Percentiles rank a stretch among this genome's conserved stretches.
Conservation (phyloP, 768 basidiomycete species). For the Suillus subluteus region DNA sequence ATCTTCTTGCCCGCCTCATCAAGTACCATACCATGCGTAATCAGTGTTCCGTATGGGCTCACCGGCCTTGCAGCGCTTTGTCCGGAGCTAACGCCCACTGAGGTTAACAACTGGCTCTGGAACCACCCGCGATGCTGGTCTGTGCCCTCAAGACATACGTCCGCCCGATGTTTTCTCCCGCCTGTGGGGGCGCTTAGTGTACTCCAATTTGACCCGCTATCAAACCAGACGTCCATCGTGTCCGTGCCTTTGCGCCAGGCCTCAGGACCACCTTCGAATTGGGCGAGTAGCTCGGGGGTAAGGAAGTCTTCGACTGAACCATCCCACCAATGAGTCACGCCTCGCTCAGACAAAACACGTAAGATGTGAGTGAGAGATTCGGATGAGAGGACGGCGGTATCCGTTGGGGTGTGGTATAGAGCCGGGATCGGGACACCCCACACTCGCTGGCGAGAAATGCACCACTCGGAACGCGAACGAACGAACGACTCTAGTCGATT, state of each 20-base stretch:
- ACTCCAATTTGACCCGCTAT: constrained; percentile 95
- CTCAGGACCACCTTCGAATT: constrained; percentile 42
- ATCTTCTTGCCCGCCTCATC: constrained; percentile 90
- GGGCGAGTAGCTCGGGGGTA: constrained; percentile 55
- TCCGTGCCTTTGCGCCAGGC: constrained; percentile 83
- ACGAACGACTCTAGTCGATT: constrained; percentile 90
- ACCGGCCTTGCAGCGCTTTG: constrained; percentile 20
- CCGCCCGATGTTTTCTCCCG: constrained; percentile 56
- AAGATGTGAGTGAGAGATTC: constrained; percentile 78
- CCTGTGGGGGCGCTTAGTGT: constrained; percentile 55
- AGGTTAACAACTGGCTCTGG: constrained; percentile 91
- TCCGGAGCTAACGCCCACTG: constrained; percentile 48
- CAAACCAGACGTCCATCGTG: constrained; percentile 99
- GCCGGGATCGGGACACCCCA: constrained; percentile 99
- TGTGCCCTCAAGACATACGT: constrained; percentile 92
- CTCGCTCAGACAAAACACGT: constrained; percentile 67
- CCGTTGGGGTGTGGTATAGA: constrained; percentile 66
- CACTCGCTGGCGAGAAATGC: constrained; percentile 94
- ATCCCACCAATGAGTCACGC: constrained; percentile 90
- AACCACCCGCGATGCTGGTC: constrained; percentile 99
- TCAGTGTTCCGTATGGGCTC: constrained; percentile 74
- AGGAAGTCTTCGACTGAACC: constrained; percentile 85
- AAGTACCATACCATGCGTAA: constrained; percentile 97
- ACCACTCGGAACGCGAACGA: constrained; percentile 93
- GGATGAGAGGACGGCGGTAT: constrained; percentile 64